Base-by-base conservation (phyloP, 306 rosid genomes). In the Dalbergia cochinchinensis region DNA sequence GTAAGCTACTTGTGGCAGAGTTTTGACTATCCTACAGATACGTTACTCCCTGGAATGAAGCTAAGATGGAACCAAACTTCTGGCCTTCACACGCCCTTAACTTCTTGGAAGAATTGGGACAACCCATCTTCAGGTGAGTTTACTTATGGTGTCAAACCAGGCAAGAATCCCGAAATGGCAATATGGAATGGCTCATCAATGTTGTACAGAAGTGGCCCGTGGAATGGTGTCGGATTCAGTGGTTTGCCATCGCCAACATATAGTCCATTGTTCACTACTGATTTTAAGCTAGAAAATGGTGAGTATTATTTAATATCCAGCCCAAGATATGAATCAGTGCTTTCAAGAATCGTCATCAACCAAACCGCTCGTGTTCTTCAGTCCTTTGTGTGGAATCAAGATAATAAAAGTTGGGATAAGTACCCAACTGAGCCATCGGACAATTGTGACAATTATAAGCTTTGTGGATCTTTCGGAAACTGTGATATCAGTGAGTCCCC, bases 401-500 rank as follows among this genome's bases (percentile, higher is more conserved):
- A 20, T 0, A 74, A 22, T 39, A 4, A 78, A 14, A 82, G 0
- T 0, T 88, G 90, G 91, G 81, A 10, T 14, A 11, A 11, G 0
- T 76, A 74, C 22, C n/a, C 61, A 1, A 6, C 20, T 0, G 9
- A 22, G 6, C 96, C 91, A 26, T 26, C 2, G 76, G 41, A 83
- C 35, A n/a, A 12, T 4, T 90, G 97, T 55, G 92, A 87, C n/a
- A 5, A 0, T 2, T 85, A 88, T 34, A 72, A 35, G 16, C 18
- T 3, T 2, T 88, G 92, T 41, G 97, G 91, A 3, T 74, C 84
- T 0, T 71, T 72, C 45, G 90, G 83, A 6, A 83, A 69, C 26
- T 88, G 92, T 71, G 63, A 6, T 22, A 13, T 65, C 0, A 67
- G 15, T 59, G 12, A 57, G 7, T 55, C 57, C 11, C 90, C 92